These are phyloP conservation scores for Leccinum rimulosum DNA, from an alignment of 768 basidiomycete species.

Conservation along the genomic window DNA sequence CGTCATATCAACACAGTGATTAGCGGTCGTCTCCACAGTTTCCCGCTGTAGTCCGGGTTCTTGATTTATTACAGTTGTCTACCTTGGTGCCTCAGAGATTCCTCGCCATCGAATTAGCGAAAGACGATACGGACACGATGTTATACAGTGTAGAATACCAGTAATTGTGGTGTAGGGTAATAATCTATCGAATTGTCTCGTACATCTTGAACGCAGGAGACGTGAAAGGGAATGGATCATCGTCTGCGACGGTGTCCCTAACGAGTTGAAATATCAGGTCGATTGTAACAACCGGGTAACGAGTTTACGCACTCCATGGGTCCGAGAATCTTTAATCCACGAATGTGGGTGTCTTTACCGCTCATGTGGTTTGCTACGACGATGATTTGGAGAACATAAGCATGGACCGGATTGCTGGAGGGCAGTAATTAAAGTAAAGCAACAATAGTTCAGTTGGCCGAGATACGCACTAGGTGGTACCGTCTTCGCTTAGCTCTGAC, in stretches of 20 bases:
- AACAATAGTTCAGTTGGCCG: not conserved
- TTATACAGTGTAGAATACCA: slow-evolving; percentile 28
- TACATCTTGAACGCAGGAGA: slow-evolving; percentile 70
- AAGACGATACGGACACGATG: slow-evolving; percentile 12
- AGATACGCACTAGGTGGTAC: slow-evolving; percentile 67
- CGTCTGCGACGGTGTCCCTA: slow-evolving; percentile 48
- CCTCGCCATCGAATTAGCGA: not conserved
- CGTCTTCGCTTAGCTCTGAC: slow-evolving; percentile 75
- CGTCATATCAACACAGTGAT: slow-evolving; percentile 31
- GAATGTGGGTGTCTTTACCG: slow-evolving; percentile 97
- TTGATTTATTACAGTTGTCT: slow-evolving; percentile 12
- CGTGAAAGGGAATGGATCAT: slow-evolving; percentile 73
- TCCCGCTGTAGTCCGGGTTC: not conserved
- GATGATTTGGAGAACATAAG: slow-evolving; percentile 88
- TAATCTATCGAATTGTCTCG: slow-evolving; percentile 64
- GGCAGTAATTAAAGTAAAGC: not conserved
- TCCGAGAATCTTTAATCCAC: slow-evolving; percentile 85
- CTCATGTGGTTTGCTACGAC: slow-evolving; percentile 95
- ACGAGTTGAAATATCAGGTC: slow-evolving; percentile 1
- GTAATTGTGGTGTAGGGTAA: slow-evolving; percentile 21
- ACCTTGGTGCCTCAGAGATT: not conserved
- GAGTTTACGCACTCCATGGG: slow-evolving; percentile 63
- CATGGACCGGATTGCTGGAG: slow-evolving; percentile 77
- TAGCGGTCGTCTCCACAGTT: slow-evolving; percentile 8
- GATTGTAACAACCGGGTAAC: not conserved